Percentiles rank a stretch among this genome's conserved stretches.
These are phyloP conservation scores for Triglochin maritima DNA, from an alignment of 106 monocot genomes.

Conservation along the genomic window DNA sequence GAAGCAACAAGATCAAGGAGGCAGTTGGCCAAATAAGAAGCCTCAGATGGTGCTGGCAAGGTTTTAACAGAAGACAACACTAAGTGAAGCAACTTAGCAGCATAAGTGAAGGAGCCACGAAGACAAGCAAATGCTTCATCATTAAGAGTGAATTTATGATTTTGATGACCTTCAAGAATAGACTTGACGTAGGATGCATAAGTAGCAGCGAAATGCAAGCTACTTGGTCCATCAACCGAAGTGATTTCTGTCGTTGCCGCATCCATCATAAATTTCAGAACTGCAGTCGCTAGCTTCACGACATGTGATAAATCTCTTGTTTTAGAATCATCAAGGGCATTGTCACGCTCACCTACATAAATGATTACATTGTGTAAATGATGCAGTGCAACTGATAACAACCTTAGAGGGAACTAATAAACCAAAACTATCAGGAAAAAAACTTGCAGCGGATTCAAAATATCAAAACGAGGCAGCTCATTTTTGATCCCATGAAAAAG, in stretches of 20 bases:
- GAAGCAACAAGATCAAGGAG: constrained; percentile 58
- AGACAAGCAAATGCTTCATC: constrained; percentile 23
- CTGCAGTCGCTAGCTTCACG: constrained; percentile 27
- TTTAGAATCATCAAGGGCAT: constrained; percentile 8
- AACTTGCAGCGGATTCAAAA: background rate
- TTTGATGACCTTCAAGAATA: constrained; percentile 16
- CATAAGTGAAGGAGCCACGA: constrained; percentile 64
- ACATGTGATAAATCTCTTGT: constrained; percentile 27
- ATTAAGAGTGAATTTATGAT: constrained; percentile 13
- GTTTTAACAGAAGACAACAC: constrained; percentile 32
- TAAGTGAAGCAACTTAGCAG: constrained; percentile 65
- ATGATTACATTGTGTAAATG: background rate
- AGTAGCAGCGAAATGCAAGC: constrained; percentile 45
- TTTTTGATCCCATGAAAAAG: background rate
- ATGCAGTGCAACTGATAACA: background rate
- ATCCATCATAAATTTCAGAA: constrained; percentile 64
- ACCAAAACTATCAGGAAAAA: background rate
- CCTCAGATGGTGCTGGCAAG: constrained; percentile 28
- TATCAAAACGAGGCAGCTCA: background rate
- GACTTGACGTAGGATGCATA: constrained; percentile 29
- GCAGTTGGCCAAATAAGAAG: constrained; percentile 48
- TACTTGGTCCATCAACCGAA: constrained; percentile 23
- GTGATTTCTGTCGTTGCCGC: constrained; percentile 24
- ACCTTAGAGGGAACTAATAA: background rate
- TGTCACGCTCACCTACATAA: constrained; percentile 20